Conservation (phyloP, 169 alveolate species). For the Plasmodium blacklocki region DNA sequence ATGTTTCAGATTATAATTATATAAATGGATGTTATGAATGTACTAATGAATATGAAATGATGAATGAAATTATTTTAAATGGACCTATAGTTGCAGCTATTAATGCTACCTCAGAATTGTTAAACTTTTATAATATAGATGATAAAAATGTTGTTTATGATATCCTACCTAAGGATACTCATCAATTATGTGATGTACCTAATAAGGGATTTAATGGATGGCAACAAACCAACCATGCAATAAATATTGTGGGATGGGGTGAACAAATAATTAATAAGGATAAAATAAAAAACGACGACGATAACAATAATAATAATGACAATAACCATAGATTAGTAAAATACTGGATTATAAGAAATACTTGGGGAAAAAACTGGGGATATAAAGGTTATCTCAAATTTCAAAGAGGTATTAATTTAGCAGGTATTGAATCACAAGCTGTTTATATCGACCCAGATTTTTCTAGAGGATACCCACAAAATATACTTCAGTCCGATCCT, state of each 20-base stretch:
- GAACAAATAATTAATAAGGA: slow-evolving; percentile 62
- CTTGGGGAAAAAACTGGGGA: slow-evolving; percentile 91
- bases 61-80: slow-evolving; percentile 83
- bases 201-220: slow-evolving; percentile 88
- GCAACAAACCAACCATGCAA: slow-evolving; percentile 93
- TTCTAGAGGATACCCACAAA: slow-evolving; percentile 82
- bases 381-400: slow-evolving; percentile 85
- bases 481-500: too few relatives aligned
- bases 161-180: slow-evolving; percentile 79
- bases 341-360: slow-evolving; percentile 89
- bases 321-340: slow-evolving; percentile 74
- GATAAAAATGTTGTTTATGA: slow-evolving; percentile 73
- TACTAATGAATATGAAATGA: slow-evolving; percentile 85
- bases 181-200: slow-evolving; percentile 88
- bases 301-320: background rate
- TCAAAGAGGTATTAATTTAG: slow-evolving; percentile 86
- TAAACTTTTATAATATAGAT: slow-evolving; percentile 11
- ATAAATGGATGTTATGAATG: slow-evolving; percentile 91
- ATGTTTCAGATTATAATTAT: slow-evolving; percentile 85
- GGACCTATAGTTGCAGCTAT: slow-evolving; percentile 91
- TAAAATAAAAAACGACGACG: too few relatives aligned
- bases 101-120: slow-evolving; percentile 85
- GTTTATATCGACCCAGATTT: slow-evolving; percentile 91
- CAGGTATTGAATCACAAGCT: slow-evolving; percentile 92
- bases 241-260: slow-evolving; percentile 93